These are phyloP conservation scores for Nicotiana tomentosiformis DNA, from an alignment of 257 asterid species.

Conservation along the genomic window DNA sequence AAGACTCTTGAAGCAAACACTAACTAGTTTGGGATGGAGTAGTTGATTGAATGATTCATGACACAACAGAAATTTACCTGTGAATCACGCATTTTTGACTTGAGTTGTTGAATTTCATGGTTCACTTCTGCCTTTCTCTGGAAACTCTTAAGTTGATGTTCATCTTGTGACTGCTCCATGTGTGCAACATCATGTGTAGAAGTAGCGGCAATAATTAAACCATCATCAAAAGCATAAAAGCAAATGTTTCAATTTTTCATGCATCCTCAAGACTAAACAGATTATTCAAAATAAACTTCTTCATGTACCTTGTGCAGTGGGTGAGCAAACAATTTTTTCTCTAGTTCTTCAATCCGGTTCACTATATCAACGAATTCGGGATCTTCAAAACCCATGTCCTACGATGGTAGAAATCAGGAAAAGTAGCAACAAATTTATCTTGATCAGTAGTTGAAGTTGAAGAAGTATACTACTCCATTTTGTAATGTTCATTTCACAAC, in stretches of 20 bases:
- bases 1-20: not conserved
- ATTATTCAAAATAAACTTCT: not conserved
- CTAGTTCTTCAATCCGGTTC: constrained; percentile 73
- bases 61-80: constrained; percentile 44
- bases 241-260: not conserved
- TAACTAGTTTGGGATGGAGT: not conserved
- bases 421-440: not conserved
- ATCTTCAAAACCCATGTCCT: constrained; percentile 91
- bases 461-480: not conserved
- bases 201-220: not conserved
- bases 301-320: constrained; percentile 67
- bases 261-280: not conserved
- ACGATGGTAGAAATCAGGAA: constrained; percentile 14
- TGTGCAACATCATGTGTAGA: constrained; percentile 5
- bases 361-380: constrained; percentile 72
- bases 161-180: constrained; percentile 70
- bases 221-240: not conserved
- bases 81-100: constrained; percentile 94
- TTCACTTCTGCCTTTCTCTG: constrained; percentile 93
- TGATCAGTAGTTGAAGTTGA: not conserved
- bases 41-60: not conserved
- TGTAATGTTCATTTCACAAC: not conserved
- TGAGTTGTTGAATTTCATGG: constrained; percentile 92
- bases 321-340: constrained; percentile 68
- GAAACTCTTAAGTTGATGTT: constrained; percentile 69